A percentile compares a stretch with the other conserved stretches of the same genome.
Conservation (phyloP, 1,284 basidiomycete genomes). For the Cystobasidium sp. region DNA sequence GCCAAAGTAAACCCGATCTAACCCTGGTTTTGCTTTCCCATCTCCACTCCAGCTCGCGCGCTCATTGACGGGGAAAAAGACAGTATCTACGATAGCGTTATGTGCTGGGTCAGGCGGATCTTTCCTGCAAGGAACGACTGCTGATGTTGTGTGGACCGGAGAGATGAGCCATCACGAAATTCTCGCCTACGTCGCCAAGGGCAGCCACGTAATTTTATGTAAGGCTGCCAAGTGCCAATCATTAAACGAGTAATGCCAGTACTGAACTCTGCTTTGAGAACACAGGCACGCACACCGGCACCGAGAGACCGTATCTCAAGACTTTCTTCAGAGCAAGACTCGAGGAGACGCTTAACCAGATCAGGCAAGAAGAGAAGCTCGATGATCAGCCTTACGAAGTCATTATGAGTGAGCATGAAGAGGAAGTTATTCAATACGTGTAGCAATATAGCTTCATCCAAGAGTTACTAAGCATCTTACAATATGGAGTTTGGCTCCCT, state of each 20-base stretch:
- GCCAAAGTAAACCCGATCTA: background rate
- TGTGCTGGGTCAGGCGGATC: conserved; percentile 41
- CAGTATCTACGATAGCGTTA: conserved; percentile 17
- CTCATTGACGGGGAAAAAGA: conserved; percentile 26
- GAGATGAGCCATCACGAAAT: conserved; percentile 44
- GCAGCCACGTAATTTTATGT: conserved; percentile 40
- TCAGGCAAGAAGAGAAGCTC: conserved; percentile 38
- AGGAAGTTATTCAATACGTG: conserved; percentile 40
- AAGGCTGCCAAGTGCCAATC: background rate
- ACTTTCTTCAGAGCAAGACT: conserved; percentile 36
- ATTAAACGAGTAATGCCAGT: background rate
- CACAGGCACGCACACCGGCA: conserved; percentile 43
- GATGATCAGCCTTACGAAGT: conserved; percentile 35
- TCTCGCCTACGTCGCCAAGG: conserved; percentile 33
- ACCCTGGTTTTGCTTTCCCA: background rate
- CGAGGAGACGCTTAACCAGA: conserved; percentile 38
- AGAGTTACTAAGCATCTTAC: no score
- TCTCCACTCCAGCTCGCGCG: conserved; percentile 32
- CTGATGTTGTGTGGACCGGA: conserved; percentile 41
- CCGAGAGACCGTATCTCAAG: conserved; percentile 44
- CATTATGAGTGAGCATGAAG: conserved; percentile 42
- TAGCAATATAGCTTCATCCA: conserved; percentile 1
- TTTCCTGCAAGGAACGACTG: conserved; percentile 19
- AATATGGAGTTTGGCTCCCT: no score
- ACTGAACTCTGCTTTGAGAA: background rate